Evolutionary conservation across 2,329 filamentous ascomycete species (phyloP), one percentile per base, ranked within the genome.

Genomic region (Macrophomina phaseolina): DNA sequence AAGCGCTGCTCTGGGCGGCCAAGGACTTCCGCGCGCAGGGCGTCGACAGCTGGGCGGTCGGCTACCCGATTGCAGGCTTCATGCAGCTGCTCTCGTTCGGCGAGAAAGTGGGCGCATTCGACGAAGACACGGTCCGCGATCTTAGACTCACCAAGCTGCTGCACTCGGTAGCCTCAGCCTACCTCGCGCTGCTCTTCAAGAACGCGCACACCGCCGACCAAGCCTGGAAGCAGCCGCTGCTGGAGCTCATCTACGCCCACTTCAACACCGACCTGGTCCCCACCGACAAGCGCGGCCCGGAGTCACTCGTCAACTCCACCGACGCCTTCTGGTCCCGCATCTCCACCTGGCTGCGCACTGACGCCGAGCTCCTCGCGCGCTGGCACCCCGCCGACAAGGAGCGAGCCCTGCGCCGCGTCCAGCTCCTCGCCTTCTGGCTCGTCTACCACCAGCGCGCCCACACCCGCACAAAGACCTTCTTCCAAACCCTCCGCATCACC

Each of bases 351-450:
- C 65, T 71, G 23, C 28, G 32, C 16, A 14, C 28, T 49, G 46
- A 67, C 16, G 51, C 38, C 3, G 38, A 28, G 9, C 48, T 63
- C 28, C 52, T 64, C 6, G 28, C 60, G 23, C 32, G 61, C 16
- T 56, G 64, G 61, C 42, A 48, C 28, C 28, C 60, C 8, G 12
- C 58, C 23, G 53, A 70, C 30, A 42, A 65, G n/a, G 34, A 67
- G 42, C 51, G 23, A 1, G 40, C 71, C 12, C 71, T 73, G 66
- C 62, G 45, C 55, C 74, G 74, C 42, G 56, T 75, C 5, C 75
- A 78, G 53, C 32, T 75, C n/a, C 62, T 76, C 40, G 56, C 73
- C n/a, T 77, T 76, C 70, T 77, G 75, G 75, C 73, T 75, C 18
- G 56, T 76, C 36, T 75, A 71, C 68, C 68, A 67, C 4, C 73